A percentile compares a stretch with the other conserved stretches of the same genome.
These are phyloP conservation scores for Calonectria pseudoreteaudii DNA, from an alignment of 2,329 filamentous ascomycete genomes.

Conservation along the genomic window DNA sequence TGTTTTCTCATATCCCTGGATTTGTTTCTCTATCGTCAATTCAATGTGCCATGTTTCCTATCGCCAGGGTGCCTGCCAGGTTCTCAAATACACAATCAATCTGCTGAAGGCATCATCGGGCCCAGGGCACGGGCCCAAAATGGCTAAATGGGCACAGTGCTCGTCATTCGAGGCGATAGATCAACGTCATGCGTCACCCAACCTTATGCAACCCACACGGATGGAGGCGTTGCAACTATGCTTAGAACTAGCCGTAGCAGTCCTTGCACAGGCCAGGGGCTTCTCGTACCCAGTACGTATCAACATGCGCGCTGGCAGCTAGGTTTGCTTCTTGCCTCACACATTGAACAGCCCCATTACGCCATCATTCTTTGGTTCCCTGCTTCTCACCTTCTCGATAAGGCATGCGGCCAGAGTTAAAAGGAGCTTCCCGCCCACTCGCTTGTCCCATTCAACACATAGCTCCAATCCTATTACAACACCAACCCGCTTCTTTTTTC, in stretches of 20 bases:
- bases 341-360: slow-evolving; percentile 5
- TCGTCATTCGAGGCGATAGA: slow-evolving; percentile 1
- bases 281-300: not conserved
- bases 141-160: not conserved
- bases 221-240: not conserved
- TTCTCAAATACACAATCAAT: not conserved
- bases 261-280: not conserved
- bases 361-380: slow-evolving; percentile 12
- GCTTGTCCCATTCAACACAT: not conserved
- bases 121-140: not conserved
- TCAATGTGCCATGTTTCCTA: not conserved
- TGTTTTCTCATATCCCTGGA: not conserved
- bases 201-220: slow-evolving; percentile 18
- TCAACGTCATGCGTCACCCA: slow-evolving; percentile 20
- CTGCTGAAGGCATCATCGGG: not conserved
- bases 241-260: not conserved
- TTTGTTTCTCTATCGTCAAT: not conserved
- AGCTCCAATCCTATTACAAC: not conserved
- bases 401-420: not conserved
- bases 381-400: not conserved
- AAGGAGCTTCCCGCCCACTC: not conserved
- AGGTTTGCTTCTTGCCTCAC: slow-evolving; percentile 17
- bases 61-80: not conserved
- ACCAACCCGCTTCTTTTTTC: not conserved
- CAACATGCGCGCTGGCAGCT: not conserved